These are phyloP conservation scores for Mycena chlorophos DNA, from an alignment of 768 basidiomycete species.

Conservation along the genomic window DNA sequence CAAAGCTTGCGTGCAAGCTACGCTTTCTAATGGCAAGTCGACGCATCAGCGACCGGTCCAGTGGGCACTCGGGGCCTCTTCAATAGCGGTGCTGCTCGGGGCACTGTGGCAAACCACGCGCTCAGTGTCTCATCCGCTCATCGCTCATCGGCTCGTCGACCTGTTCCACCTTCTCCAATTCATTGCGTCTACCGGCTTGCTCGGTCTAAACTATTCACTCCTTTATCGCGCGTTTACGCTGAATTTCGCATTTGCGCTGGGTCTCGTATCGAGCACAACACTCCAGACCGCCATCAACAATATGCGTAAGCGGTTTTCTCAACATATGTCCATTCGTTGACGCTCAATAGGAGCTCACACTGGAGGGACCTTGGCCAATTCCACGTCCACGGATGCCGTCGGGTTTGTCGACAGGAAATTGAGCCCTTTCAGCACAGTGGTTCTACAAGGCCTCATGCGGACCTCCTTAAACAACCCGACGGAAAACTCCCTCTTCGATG, in stretches of 20 bases:
- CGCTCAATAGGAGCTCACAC: slow-evolving; percentile 55
- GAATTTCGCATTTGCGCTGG: slow-evolving; percentile 90
- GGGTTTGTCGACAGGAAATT: neutral
- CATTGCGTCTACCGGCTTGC: slow-evolving; percentile 75
- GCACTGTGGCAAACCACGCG: slow-evolving; percentile 62
- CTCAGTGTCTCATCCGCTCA: slow-evolving; percentile 46
- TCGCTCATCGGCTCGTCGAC: slow-evolving; percentile 79
- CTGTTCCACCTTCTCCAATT: slow-evolving; percentile 82
- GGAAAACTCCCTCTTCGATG: neutral
- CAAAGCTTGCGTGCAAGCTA: slow-evolving; percentile 89
- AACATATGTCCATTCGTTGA: slow-evolving; percentile 75
- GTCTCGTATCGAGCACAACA: slow-evolving; percentile 61
- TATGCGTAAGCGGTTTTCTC: slow-evolving; percentile 84
- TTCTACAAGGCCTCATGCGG: slow-evolving; percentile 3
- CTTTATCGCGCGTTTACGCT: slow-evolving; percentile 78
- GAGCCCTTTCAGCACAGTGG: slow-evolving; percentile 8
- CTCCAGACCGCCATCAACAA: slow-evolving; percentile 78
- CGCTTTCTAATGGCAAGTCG: slow-evolving; percentile 89
- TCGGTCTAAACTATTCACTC: slow-evolving; percentile 85
- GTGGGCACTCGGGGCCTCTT: slow-evolving; percentile 72
- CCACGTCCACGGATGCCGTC: neutral
- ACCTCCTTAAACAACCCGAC: neutral
- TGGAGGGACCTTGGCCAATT: neutral
- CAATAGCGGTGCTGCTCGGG: slow-evolving; percentile 61
- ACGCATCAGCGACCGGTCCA: slow-evolving; percentile 71